Evolutionary conservation across 805 yeast genomes (phyloP).

Genomic region (Pichia sporocuriosa): DNA sequence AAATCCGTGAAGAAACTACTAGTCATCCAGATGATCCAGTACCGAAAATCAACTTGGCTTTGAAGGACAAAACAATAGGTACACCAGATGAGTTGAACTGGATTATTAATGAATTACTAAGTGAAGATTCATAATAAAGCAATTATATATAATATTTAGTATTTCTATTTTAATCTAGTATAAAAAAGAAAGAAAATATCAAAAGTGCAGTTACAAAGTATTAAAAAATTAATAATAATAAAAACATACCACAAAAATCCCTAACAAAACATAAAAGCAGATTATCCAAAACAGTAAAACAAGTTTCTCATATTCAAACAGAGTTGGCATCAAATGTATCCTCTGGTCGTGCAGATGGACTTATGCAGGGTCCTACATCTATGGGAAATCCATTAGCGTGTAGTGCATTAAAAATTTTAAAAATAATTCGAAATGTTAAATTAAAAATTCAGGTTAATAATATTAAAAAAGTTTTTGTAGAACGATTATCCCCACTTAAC

Average conservation of each 20-base stretch:
- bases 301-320: too few relatives aligned
- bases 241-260: too few relatives aligned
- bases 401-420: conserved; percentile 10
- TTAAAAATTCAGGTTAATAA: conserved; percentile 6
- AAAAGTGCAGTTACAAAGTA: too few relatives aligned
- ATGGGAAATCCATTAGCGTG: conserved; percentile 13
- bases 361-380: conserved; percentile 13
- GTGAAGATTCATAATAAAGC: conserved; percentile 13
- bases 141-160: background rate
- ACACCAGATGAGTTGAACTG: conserved; percentile 64
- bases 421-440: conserved; percentile 4
- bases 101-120: conserved; percentile 59
- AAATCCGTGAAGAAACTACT: background rate
- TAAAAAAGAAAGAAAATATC: too few relatives aligned
- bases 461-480: conserved; percentile 2
- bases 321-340: too few relatives aligned
- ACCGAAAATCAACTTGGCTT: conserved; percentile 17
- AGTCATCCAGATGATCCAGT: background rate
- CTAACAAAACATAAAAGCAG: too few relatives aligned
- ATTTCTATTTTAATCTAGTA: too few relatives aligned
- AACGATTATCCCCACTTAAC: background rate
- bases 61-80: conserved; percentile 25
- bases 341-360: conserved; percentile 8
- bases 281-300: too few relatives aligned
- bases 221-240: too few relatives aligned